A percentile compares a stretch with the other conserved stretches of the same genome.
Evolutionary conservation across 805 yeast species (phyloP).

Genomic region (Lipomyces orientalis): DNA sequence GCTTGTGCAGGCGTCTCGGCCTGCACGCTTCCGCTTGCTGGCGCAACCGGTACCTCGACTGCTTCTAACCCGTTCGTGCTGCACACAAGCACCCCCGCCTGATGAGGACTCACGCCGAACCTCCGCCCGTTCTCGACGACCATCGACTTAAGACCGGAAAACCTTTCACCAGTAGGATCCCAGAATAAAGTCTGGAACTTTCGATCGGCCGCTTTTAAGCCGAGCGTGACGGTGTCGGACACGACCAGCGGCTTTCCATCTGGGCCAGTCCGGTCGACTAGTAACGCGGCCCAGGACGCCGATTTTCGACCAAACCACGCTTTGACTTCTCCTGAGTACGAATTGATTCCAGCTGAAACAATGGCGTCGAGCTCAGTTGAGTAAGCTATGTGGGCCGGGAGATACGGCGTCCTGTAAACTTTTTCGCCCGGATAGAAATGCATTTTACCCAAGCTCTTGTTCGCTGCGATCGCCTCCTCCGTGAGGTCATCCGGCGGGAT

Average conservation of each 20-base stretch:
- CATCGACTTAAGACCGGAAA: constrained; percentile 30
- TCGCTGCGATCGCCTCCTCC: constrained; percentile 29
- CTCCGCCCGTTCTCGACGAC: constrained; percentile 35
- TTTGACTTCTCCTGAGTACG: constrained; percentile 29
- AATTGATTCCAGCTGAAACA: constrained; percentile 22
- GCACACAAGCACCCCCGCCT: constrained; percentile 35
- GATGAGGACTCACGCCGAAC: constrained; percentile 34
- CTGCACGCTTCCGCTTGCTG: constrained; percentile 3
- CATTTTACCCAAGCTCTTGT: constrained; percentile 31
- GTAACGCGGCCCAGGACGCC: constrained; percentile 35
- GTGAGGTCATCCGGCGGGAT: constrained; percentile 31
- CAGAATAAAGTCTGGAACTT: constrained; percentile 36
- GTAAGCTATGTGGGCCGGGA: constrained; percentile 33
- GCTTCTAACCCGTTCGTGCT: constrained; percentile 33
- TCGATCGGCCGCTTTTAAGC: constrained; percentile 22
- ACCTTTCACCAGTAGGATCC: constrained; percentile 30
- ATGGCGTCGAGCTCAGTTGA: constrained; percentile 33
- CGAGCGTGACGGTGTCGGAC: constrained; percentile 30
- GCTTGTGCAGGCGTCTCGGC: constrained; percentile 5
- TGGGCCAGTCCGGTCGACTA: constrained; percentile 25
- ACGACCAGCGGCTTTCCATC: constrained; percentile 31
- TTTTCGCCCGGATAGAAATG: constrained; percentile 37
- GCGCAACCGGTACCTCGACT: constrained; percentile 28
- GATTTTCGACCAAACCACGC: constrained; percentile 32
- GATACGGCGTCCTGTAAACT: constrained; percentile 33